These are phyloP conservation scores for Seiridium unicorne DNA, from an alignment of 2,329 filamentous ascomycete species.

Conservation along the genomic window DNA sequence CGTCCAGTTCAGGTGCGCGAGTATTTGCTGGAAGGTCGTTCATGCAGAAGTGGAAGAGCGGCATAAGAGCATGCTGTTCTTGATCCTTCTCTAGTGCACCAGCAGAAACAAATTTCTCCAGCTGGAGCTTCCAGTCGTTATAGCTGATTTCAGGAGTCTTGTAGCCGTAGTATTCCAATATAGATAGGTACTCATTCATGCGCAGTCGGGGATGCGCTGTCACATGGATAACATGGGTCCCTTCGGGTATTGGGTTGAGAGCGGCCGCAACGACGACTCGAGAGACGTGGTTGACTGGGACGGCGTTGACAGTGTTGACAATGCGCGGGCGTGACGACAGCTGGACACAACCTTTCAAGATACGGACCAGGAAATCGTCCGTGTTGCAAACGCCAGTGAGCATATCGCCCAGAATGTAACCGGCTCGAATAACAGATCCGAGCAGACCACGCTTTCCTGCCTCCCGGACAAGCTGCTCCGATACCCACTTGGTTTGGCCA, in stretches of 20 bases:
- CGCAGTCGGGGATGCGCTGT: conserved; percentile 76
- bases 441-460: conserved; percentile 74
- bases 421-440: conserved; percentile 76
- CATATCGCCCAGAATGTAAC: conserved; percentile 79
- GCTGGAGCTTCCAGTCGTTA: conserved; percentile 62
- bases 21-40: conserved; percentile 69
- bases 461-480: conserved; percentile 68
- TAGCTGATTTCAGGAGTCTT: conserved; percentile 66
- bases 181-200: conserved; percentile 74
- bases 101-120: conserved; percentile 67
- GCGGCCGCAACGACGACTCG: conserved; percentile 75
- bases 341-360: conserved; percentile 86
- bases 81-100: conserved; percentile 51
- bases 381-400: conserved; percentile 70
- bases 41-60: conserved; percentile 72
- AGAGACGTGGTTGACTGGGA: conserved; percentile 82
- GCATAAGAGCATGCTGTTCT: conserved; percentile 71
- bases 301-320: conserved; percentile 82
- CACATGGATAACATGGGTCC: conserved; percentile 67
- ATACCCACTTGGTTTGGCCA: conserved; percentile 83
- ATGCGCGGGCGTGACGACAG: conserved; percentile 72
- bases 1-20: conserved; percentile 72
- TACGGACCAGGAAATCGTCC: conserved; percentile 86
- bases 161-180: conserved; percentile 73
- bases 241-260: conserved; percentile 55